Evolutionary conservation across 768 basidiomycete species (phyloP).

Genomic region (Dentipellis sp.): DNA sequence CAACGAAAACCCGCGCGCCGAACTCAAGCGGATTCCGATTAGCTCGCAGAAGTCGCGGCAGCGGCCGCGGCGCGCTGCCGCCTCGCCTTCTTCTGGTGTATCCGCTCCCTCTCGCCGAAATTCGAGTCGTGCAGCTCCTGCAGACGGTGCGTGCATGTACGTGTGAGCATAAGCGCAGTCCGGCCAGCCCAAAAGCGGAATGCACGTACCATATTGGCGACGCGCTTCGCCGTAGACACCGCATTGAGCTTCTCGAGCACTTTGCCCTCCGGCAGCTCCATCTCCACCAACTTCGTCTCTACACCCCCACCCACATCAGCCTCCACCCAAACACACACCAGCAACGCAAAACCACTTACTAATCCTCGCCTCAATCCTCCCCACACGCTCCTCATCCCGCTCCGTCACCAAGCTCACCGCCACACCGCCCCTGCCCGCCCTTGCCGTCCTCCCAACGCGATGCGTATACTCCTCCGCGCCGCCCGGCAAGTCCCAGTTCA

Average conservation of each 20-base stretch:
- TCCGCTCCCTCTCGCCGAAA: slow-evolving; percentile 84
- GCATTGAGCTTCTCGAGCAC: slow-evolving; percentile 80
- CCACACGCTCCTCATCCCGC: slow-evolving; percentile 75
- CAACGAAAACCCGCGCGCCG: no score
- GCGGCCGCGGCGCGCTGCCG: background rate
- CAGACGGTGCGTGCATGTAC: slow-evolving; percentile 3
- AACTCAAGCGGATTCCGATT: background rate
- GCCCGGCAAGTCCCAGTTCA: slow-evolving; percentile 94
- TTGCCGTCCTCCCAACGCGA: slow-evolving; percentile 88
- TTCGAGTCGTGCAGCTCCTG: slow-evolving; percentile 81
- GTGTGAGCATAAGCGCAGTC: background rate
- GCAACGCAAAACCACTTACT: slow-evolving; percentile 41
- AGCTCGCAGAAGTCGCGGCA: background rate
- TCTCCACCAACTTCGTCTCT: slow-evolving; percentile 72
- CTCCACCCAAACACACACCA: background rate
- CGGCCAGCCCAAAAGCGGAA: background rate
- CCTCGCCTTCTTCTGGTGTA: slow-evolving; percentile 42
- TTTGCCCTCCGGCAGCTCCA: slow-evolving; percentile 67
- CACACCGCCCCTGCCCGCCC: slow-evolving; percentile 81
- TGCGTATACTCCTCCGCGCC: slow-evolving; percentile 94
- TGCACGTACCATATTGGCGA: slow-evolving; percentile 84
- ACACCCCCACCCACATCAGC: slow-evolving; percentile 5
- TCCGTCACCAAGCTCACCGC: slow-evolving; percentile 95
- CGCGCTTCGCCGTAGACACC: slow-evolving; percentile 87
- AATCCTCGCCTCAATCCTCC: slow-evolving; percentile 79